A percentile compares a stretch with the other conserved stretches of the same genome.
Evolutionary conservation across 495 filamentous ascomycete genomes (phyloP).

Genomic region (Jackrogersella minutella): DNA sequence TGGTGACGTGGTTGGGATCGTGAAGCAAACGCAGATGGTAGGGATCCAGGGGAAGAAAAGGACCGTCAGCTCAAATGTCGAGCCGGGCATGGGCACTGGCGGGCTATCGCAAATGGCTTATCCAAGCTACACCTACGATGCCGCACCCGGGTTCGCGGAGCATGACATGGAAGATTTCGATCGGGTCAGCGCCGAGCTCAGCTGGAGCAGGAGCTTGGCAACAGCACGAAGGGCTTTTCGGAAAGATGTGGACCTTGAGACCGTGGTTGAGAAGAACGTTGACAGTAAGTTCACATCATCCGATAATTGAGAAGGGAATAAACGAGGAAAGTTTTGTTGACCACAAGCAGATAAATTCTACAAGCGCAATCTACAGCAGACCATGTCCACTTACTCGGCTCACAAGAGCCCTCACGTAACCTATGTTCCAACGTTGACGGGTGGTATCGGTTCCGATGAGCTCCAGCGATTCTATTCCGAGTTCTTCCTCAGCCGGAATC

Average conservation of each 20-base stretch:
- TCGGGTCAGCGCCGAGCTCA: slow-evolving; percentile 53
- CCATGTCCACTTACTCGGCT: slow-evolving; percentile 62
- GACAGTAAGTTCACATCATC: slow-evolving; percentile 51
- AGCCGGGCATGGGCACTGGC: slow-evolving; percentile 63
- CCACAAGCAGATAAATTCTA: slow-evolving; percentile 57
- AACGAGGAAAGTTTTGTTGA: background rate
- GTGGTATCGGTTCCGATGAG: slow-evolving; percentile 69
- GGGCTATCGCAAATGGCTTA: slow-evolving; percentile 46
- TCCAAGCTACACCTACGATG: slow-evolving; percentile 54
- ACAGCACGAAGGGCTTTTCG: slow-evolving; percentile 62
- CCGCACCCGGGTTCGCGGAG: slow-evolving; percentile 60
- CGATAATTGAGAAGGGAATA: background rate
- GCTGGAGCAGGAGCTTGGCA: slow-evolving; percentile 59
- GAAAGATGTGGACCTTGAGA: slow-evolving; percentile 66
- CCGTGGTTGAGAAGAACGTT: slow-evolving; percentile 65
- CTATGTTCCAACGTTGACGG: slow-evolving; percentile 59
- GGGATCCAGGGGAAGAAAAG: slow-evolving; percentile 70
- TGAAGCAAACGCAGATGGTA: slow-evolving; percentile 59
- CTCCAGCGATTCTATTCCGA: slow-evolving; percentile 73
- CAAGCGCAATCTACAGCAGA: slow-evolving; percentile 51
- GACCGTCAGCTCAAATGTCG: slow-evolving; percentile 55
- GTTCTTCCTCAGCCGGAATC: slow-evolving; percentile 69
- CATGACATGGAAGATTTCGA: slow-evolving; percentile 62
- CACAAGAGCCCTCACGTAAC: slow-evolving; percentile 64
- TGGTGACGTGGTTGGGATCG: slow-evolving; percentile 55